Conservation (phyloP, 2,329 filamentous ascomycete genomes). For the Fusarium chlamydosporum region DNA sequence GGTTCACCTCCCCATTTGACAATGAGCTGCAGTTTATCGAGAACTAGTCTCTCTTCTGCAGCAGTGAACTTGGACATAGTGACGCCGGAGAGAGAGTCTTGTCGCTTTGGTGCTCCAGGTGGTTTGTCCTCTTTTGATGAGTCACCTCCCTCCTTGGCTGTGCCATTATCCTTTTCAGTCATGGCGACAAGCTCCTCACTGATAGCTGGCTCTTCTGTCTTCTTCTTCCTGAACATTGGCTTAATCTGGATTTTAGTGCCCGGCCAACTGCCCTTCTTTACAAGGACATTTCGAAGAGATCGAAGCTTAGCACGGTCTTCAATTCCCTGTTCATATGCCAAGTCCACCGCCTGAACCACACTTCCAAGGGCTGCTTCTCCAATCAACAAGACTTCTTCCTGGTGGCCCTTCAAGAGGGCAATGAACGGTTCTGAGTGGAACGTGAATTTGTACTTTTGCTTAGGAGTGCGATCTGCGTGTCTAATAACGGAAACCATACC, state of each 20-base stretch:
- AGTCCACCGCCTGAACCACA: conserved; percentile 88
- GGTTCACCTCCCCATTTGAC: conserved; percentile 99
- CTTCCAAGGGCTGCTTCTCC: conserved; percentile 90
- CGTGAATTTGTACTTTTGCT: conserved; percentile 99
- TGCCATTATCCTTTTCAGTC: conserved; percentile 51
- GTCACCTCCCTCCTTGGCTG: conserved; percentile 41
- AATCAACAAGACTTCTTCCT: conserved; percentile 94
- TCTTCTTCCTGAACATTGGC: conserved; percentile 96
- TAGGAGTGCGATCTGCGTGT: conserved; percentile 96
- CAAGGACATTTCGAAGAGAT: conserved; percentile 85
- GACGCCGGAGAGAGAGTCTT: conserved; percentile 88
- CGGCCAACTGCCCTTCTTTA: conserved; percentile 93
- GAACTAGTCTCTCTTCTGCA: conserved; percentile 89
- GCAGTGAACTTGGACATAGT: conserved; percentile 96
- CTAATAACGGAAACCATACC: conserved; percentile 97
- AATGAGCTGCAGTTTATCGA: conserved; percentile 96
- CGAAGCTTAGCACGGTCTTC: conserved; percentile 92
- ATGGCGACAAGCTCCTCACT: conserved; percentile 55
- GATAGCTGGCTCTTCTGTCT: conserved; percentile 69
- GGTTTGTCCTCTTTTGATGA: conserved; percentile 44
- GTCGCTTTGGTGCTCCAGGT: conserved; percentile 67
- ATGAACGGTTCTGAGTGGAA: conserved; percentile 98
- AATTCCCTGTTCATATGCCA: conserved; percentile 81
- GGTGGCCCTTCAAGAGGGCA: conserved; percentile 91
- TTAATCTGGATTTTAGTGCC: conserved; percentile 99